These are phyloP conservation scores for Tylopilus vinaceipallidus DNA, from an alignment of 768 basidiomycete genomes.

Conservation along the genomic window DNA sequence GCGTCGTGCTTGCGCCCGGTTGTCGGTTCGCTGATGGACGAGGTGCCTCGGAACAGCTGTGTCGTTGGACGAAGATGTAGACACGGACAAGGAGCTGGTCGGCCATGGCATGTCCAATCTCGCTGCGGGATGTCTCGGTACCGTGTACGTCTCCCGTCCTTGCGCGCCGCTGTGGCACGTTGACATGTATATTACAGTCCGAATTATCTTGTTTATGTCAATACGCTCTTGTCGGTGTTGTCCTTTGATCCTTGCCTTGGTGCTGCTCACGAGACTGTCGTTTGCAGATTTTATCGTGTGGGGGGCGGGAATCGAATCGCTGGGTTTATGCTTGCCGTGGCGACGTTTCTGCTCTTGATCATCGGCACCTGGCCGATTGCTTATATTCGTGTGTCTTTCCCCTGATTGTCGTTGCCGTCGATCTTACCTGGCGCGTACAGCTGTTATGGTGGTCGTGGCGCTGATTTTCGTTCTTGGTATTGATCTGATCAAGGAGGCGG, in stretches of 20 bases:
- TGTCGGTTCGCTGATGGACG: neutral
- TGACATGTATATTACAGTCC: slow-evolving; percentile 43
- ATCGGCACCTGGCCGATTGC: slow-evolving; percentile 89
- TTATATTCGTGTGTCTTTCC: slow-evolving; percentile 70
- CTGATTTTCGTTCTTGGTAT: slow-evolving; percentile 94
- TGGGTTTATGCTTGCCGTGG: slow-evolving; percentile 80
- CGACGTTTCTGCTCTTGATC: slow-evolving; percentile 68
- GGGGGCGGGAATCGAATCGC: slow-evolving; percentile 84
- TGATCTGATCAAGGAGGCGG: slow-evolving; percentile 90
- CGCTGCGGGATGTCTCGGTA: slow-evolving; percentile 73
- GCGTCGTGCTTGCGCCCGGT: slow-evolving; percentile 9
- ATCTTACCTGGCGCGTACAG: too few relatives aligned
- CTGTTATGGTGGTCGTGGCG: slow-evolving; percentile 87
- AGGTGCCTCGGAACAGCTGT: slow-evolving; percentile 52
- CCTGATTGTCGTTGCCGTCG: neutral
- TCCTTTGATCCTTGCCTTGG: neutral
- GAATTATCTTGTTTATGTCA: slow-evolving; percentile 86
- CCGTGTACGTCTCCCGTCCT: slow-evolving; percentile 54
- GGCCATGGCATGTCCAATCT: slow-evolving; percentile 93
- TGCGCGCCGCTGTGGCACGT: neutral
- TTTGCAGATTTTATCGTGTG: slow-evolving; percentile 79
- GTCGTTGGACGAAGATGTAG: slow-evolving; percentile 83
- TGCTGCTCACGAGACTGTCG: neutral
- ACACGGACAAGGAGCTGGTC: slow-evolving; percentile 90
- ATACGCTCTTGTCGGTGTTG: slow-evolving; percentile 65